These are phyloP conservation scores for Heritiera fomes DNA, from an alignment of 345 rosid species.

Conservation along the genomic window DNA sequence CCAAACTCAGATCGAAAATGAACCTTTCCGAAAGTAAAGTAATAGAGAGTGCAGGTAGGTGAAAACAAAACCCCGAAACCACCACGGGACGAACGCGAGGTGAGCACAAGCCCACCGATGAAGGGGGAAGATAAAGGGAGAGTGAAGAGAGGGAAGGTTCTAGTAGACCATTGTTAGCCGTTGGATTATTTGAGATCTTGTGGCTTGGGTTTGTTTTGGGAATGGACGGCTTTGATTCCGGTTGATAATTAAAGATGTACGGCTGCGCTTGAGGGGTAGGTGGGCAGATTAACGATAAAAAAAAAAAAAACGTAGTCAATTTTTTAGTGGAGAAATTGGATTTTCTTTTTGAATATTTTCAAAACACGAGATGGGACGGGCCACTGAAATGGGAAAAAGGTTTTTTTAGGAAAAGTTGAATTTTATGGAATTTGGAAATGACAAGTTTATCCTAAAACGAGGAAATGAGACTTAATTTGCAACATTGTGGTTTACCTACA, in stretches of 20 bases:
- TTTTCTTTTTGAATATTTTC: not conserved
- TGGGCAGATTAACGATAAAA: conserved; percentile 1
- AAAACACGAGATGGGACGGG: conserved; percentile 19
- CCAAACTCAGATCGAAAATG: not conserved
- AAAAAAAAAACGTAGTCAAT: conserved; percentile 27
- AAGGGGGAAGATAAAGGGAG: conserved; percentile 25
- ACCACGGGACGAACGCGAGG: conserved; percentile 45
- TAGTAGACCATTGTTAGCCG: conserved; percentile 42
- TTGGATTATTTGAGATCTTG: conserved; percentile 41
- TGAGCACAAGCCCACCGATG: conserved; percentile 40
- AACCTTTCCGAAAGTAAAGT: conserved; percentile 16
- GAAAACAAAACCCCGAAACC: not conserved
- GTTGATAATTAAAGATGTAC: conserved; percentile 11
- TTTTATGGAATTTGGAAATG: not conserved
- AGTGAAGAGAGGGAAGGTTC: conserved; percentile 45
- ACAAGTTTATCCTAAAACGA: conserved; percentile 14
- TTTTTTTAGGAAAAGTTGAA: not conserved
- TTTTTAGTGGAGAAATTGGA: conserved; percentile 14
- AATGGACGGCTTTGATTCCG: conserved; percentile 31
- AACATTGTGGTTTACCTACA: not conserved
- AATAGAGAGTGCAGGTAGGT: not conserved
- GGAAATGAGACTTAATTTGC: not conserved
- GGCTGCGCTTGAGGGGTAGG: conserved; percentile 26
- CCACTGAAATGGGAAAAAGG: conserved; percentile 10
- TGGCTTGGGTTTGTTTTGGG: conserved; percentile 23